phyloP scores from a whole-genome alignment of 2,329 filamentous ascomycete species.

The Fusarium denticulatum region DNA sequence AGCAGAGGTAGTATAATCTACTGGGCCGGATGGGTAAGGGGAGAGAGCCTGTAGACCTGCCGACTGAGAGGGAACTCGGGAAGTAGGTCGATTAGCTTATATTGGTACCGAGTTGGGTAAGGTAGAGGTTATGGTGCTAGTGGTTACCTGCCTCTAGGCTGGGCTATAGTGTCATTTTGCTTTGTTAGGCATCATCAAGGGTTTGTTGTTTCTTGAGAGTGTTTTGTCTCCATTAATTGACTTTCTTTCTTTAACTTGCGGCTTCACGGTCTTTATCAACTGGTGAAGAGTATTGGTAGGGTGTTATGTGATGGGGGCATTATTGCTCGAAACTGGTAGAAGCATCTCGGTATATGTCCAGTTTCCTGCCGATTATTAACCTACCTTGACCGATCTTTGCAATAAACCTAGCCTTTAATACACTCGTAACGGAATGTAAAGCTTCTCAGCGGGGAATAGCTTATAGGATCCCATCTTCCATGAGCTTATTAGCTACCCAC shows the following conservation, averaged over 20 bases:
- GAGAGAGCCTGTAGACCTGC: neutral
- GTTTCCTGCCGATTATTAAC: neutral
- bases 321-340: neutral
- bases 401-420: neutral
- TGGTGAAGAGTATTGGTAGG: neutral
- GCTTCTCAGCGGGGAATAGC: neutral
- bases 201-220: slow-evolving; percentile 27
- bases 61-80: neutral
- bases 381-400: neutral
- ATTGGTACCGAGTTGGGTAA: neutral
- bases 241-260: slow-evolving; percentile 10
- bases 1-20: neutral
- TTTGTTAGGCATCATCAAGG: slow-evolving; percentile 21
- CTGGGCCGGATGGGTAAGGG: neutral
- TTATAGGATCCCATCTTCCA: neutral
- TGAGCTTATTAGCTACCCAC: neutral
- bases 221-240: slow-evolving; percentile 25
- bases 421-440: neutral
- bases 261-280: neutral
- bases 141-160: slow-evolving; percentile 11
- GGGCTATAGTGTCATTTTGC: slow-evolving; percentile 9
- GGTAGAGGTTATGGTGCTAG: slow-evolving; percentile 4
- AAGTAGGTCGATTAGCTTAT: neutral
- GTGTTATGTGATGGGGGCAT: neutral
- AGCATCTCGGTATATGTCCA: neutral